A percentile compares a stretch with the other conserved stretches of the same genome.
Conservation (phyloP, 2,329 filamentous ascomycete species). For the Sporothrix luriei region DNA sequence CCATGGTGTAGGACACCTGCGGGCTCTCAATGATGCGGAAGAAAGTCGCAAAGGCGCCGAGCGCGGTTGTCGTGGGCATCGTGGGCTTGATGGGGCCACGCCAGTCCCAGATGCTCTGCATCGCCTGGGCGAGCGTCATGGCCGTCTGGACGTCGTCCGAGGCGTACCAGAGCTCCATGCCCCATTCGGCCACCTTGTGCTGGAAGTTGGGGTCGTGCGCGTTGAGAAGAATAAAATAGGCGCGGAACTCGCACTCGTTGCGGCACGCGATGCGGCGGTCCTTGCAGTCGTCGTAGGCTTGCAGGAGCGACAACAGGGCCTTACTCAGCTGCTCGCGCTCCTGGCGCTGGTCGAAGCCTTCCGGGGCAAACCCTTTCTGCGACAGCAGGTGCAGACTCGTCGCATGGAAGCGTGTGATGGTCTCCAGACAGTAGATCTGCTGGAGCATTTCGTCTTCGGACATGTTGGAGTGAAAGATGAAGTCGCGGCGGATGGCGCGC, state of each 20-base stretch:
- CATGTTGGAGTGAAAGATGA: constrained; percentile 67
- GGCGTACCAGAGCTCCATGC: constrained; percentile 55
- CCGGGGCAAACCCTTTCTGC: constrained; percentile 56
- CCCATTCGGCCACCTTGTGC: constrained; percentile 60
- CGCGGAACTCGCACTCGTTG: constrained; percentile 67
- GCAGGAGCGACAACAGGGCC: constrained; percentile 64
- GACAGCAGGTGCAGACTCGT: constrained; percentile 66
- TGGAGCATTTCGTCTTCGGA: constrained; percentile 58
- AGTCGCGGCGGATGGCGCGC: constrained; percentile 67
- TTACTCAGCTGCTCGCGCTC: constrained; percentile 69
- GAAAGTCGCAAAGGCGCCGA: constrained; percentile 56
- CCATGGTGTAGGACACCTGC: constrained; percentile 67
- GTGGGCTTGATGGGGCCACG: constrained; percentile 59
- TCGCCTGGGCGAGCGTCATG: constrained; percentile 60
- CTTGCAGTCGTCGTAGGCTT: constrained; percentile 67
- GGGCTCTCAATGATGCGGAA: constrained; percentile 62
- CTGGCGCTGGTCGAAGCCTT: constrained; percentile 67
- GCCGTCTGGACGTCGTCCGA: constrained; percentile 64
- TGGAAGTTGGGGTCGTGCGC: constrained; percentile 61
- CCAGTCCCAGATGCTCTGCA: constrained; percentile 61
- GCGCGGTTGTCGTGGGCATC: constrained; percentile 52
- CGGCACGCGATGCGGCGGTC: constrained; percentile 59
- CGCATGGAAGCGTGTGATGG: constrained; percentile 68
- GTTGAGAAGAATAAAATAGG: constrained; percentile 66
- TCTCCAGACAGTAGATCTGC: constrained; percentile 66